These are phyloP conservation scores for Nicotiana tomentosiformis DNA, from an alignment of 257 asterid species.

Conservation along the genomic window DNA sequence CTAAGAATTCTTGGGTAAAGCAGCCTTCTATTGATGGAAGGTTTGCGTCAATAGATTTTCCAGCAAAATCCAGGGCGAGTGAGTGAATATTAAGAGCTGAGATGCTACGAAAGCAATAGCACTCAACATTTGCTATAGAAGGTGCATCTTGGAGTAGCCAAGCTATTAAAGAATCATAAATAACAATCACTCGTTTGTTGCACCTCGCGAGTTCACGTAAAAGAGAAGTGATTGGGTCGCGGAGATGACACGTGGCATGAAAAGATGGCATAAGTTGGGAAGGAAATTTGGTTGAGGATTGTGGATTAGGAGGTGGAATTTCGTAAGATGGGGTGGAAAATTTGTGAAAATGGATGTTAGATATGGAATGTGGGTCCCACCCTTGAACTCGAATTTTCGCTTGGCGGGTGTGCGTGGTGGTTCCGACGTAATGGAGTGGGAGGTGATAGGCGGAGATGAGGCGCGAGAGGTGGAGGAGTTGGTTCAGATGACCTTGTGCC, in stretches of 20 bases:
- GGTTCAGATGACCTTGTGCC: slow-evolving; percentile 24
- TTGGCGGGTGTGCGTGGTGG: slow-evolving; percentile 7
- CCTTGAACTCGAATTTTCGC: slow-evolving; percentile 12
- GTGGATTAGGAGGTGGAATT: slow-evolving; percentile 19
- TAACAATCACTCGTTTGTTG: slow-evolving; percentile 13
- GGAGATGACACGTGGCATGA: slow-evolving; percentile 18
- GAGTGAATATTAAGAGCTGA: slow-evolving; percentile 15
- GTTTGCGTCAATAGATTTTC: slow-evolving; percentile 22
- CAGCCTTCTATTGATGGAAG: slow-evolving; percentile 16
- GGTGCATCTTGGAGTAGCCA: slow-evolving; percentile 21
- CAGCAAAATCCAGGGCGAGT: slow-evolving; percentile 12
- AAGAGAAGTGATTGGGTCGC: slow-evolving; percentile 13
- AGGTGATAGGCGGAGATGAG: slow-evolving; percentile 11
- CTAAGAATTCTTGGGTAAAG: background rate
- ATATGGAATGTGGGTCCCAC: background rate
- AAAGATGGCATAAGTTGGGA: slow-evolving; percentile 21
- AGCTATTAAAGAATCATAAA: slow-evolving; percentile 28
- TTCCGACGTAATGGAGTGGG: slow-evolving; percentile 11
- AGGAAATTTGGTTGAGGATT: slow-evolving; percentile 13
- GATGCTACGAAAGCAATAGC: slow-evolving; percentile 19
- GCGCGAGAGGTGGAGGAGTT: slow-evolving; percentile 19
- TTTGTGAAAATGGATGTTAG: slow-evolving; percentile 12
- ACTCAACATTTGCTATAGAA: slow-evolving; percentile 17
- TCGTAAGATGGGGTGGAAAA: slow-evolving; percentile 7
- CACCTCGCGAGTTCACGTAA: background rate